Evolutionary conservation across 768 basidiomycete genomes (phyloP), one percentile per base, ranked within the genome.

Genomic region (Phlegmacium glaucopus): DNA sequence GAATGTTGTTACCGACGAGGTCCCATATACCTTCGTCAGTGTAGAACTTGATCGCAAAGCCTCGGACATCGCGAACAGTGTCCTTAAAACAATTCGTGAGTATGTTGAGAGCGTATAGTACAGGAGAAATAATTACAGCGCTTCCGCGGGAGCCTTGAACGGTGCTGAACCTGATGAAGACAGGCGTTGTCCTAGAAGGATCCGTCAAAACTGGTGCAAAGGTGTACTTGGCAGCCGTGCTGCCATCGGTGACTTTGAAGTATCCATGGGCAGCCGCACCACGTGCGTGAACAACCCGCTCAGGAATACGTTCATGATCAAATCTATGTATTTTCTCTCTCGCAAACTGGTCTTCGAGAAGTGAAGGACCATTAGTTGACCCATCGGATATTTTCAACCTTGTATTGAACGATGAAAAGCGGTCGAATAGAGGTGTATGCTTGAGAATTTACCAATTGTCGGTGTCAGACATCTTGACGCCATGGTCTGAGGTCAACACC

Each of bases 241-340:
- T 67, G 47, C 80, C 72, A 62, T 90, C 82, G 42, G 71, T 77
- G 4, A 87, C 81, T 63, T 78, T 83, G 76, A 95, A 94, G 58
- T 83, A 77, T 4, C 92, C 91, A 61, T 92, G 90, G 10, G 89
- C 90, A 43, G 79, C 87, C 25, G 79, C 60, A n/a, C 86, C 87
- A 11, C 87, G 80, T 39, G 87, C 83, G 59, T 76, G 76, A 7
- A 85, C 84, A 9, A 85, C 82, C 38, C 89, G 87, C 71, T 91
- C 91, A 0, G 92, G 91, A 45, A 94, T 93, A 34, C 90, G 85
- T 62, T 94, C 90, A 58, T 91, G 90, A 60, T 92, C 90, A 57
- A 91, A 93, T 11, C 83, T 77, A 44, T 79, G 78, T 26, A 90
- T 79, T 65, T 90, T 89, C 69, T 87, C 83, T 53, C 85, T 78